Evolutionary conservation across 2,329 filamentous ascomycete genomes (phyloP), one percentile per base, ranked within the genome.

Genomic region (Fusarium xylarioides): DNA sequence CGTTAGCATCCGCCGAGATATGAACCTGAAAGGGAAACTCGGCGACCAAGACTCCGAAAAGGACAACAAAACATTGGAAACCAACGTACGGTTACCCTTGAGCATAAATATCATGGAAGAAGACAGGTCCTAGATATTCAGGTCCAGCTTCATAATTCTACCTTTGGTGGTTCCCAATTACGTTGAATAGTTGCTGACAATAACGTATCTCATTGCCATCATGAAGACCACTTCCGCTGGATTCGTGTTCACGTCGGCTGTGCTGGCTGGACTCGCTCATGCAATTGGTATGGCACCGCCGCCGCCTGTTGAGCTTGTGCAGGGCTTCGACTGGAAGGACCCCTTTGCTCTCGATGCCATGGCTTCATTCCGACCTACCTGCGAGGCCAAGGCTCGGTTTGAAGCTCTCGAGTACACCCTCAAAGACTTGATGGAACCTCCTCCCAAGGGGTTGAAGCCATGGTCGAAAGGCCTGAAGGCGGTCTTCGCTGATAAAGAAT

Each of bases 401-500:
- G 23, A 68, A 8, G 85, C 83, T 7, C 66, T 70, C 12, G 83
- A 86, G 75, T 85, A 81, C 76, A 82, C 83, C 46, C 83, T 86
- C 37, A 82, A 85, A 69, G 82, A 86, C 72, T 80, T 86, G 35
- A 79, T 79, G 60, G 75, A 81, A 26, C 67, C 77, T 14, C 78
- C 79, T 12, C 85, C 85, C 9, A 57, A 68, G 5, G 85, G 85
- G 18, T 78, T 86, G 12, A 76, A 77, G 58, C 80, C 80, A 6
- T 86, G 81, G 79, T 78, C 77, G 43, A 77, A 81, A 11, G 84
- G 82, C 3, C 80, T 86, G 44, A 85, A 83, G 74, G 74, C 75
- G 19, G 76, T 83, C 46, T 86, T 86, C 70, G 63, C 76, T 12
- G 79, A 79, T 9, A 80, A 82, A 37, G 79, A 83, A 55, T 86